These are phyloP conservation scores for Alternaria ventricosa DNA, from an alignment of 2,329 filamentous ascomycete species.

Conservation along the genomic window DNA sequence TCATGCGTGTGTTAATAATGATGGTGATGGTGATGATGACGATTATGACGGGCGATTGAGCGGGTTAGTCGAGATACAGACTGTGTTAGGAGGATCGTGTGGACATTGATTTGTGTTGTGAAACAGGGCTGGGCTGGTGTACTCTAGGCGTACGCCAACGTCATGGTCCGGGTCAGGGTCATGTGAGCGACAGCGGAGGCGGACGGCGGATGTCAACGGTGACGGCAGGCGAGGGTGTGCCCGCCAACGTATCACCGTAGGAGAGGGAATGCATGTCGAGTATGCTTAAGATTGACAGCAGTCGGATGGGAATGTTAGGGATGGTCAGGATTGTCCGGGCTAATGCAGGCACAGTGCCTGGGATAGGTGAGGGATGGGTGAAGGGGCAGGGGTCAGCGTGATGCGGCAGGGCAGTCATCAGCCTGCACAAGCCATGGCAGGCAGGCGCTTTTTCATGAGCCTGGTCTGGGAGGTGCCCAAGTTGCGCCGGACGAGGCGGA, in stretches of 20 bases:
- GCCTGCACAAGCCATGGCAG: neutral
- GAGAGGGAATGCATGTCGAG: neutral
- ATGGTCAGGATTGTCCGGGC: neutral
- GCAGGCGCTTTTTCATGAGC: neutral
- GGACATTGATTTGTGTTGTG: neutral
- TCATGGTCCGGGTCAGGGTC: neutral
- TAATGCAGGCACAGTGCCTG: neutral
- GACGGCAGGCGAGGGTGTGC: neutral
- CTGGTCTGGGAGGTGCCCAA: slow-evolving; percentile 1
- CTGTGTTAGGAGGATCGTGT: neutral
- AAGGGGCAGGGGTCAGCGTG: neutral
- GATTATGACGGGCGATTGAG: neutral
- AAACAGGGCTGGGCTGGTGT: neutral
- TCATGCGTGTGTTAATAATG: neutral
- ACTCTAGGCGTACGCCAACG: neutral
- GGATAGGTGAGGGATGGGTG: neutral
- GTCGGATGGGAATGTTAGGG: neutral
- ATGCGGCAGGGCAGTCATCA: neutral
- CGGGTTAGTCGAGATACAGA: neutral
- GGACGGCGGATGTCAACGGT: neutral
- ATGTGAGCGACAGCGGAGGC: neutral
- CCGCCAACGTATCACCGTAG: neutral
- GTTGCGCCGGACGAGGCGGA: slow-evolving; percentile 1
- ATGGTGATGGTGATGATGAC: neutral
- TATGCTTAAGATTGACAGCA: neutral